Evolutionary conservation across 2,329 filamentous ascomycete species (phyloP).

Genomic region (Paecilomyces dactylethromorphus): DNA sequence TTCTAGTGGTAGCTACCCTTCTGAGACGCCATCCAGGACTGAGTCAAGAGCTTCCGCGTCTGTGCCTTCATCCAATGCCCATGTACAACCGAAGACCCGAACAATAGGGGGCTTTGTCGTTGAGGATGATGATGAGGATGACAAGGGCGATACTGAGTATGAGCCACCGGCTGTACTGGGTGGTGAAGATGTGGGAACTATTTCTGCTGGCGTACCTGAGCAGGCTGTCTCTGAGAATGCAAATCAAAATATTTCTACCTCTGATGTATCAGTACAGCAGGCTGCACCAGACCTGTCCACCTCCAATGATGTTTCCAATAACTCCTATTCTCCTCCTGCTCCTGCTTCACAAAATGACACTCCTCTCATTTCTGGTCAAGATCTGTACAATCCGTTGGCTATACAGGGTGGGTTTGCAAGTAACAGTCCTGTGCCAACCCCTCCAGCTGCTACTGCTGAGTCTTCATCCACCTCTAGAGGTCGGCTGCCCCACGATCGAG

Average conservation of each 20-base stretch:
- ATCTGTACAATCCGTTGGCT: constrained; percentile 29
- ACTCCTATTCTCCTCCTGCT: constrained; percentile 44
- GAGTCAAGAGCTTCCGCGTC: constrained; percentile 29
- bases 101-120: constrained; percentile 57
- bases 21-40: constrained; percentile 25
- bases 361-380: constrained; percentile 28
- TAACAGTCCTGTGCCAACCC: constrained; percentile 31
- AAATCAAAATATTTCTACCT: constrained; percentile 49
- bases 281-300: constrained; percentile 44
- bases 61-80: constrained; percentile 22
- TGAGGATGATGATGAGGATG: constrained; percentile 55
- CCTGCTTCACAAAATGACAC: constrained; percentile 39
- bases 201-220: constrained; percentile 45
- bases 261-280: constrained; percentile 57
- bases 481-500: constrained; percentile 63
- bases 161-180: constrained; percentile 49
- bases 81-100: constrained; percentile 39
- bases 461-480: constrained; percentile 33
- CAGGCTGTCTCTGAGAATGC: constrained; percentile 50
- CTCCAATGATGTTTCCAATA: constrained; percentile 44
- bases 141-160: constrained; percentile 40
- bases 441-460: constrained; percentile 37
- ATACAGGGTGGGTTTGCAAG: constrained; percentile 22
- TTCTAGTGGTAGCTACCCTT: constrained; percentile 20
- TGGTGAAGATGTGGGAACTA: constrained; percentile 43